Evolutionary conservation across 2,329 filamentous ascomycete genomes (phyloP), one percentile per base, ranked within the genome.

Genomic region (Ceratocystis ficicola): DNA sequence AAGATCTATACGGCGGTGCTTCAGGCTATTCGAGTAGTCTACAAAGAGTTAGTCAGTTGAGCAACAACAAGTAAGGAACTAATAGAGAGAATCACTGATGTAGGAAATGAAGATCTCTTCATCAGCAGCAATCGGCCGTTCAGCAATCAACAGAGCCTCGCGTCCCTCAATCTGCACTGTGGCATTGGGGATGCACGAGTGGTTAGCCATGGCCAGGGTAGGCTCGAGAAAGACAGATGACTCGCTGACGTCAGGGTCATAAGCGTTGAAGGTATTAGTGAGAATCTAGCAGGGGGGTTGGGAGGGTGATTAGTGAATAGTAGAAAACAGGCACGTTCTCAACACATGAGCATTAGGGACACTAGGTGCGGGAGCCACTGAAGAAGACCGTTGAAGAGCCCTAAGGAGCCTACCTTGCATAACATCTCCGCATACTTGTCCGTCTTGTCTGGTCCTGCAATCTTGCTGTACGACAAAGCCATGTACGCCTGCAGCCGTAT

Each of bases 41-140:
- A 60, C 1, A 1, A 8, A 7, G 50, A 30, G 25, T 62, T 44
- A 57, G 52, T 15, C 32, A 59, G 30, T 60, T 41, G 22, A 44
- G 46, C 20, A 30, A 8, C 22, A 22, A 25, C 12, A 52, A n/a
- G n/a, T 20, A 5, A n/a, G 30, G 22, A 67, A 41, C 15, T 1
- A 25, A 10, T 6, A 10, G 20, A 25, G 4, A 30, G 22, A 71
- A 76, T 67, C 73, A 81, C 84, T 83, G 44, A 83, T 81, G 69
- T 86, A 86, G 1, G 82, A 84, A 44, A 86, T 83, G 66, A 80
- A 78, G 65, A 86, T 78, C 73, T 86, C 81, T 30, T 85, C 79
- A 6, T 78, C 82, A 41, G 75, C 71, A 15, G 75, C 70, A 52
- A 87, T 83, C 2, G 75, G 72, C 25, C 70, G 72, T 65, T 80